Percentiles rank a stretch among this genome's conserved stretches.
phyloP scores from a whole-genome alignment of 176 grass and related monocot species.

The Avena atlantica region DNA sequence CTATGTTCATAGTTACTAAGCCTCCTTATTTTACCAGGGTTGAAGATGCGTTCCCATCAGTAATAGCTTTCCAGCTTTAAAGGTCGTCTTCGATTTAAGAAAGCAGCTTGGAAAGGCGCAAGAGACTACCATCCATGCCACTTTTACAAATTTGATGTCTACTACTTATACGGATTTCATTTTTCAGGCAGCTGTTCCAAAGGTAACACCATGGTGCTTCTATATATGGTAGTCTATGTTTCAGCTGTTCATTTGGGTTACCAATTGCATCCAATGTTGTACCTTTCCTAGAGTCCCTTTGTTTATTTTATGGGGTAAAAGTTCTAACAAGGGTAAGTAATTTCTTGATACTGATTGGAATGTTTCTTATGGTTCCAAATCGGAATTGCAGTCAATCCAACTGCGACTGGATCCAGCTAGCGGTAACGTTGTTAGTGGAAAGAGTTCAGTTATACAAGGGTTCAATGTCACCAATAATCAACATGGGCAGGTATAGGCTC shows the following conservation, averaged over 20 bases:
- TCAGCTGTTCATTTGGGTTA: too few relatives aligned
- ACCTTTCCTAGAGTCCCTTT: background rate
- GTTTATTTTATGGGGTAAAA: conserved; percentile 9
- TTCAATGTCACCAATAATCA: conserved; percentile 81
- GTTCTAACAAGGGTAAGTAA: conserved; percentile 9
- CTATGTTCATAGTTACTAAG: background rate
- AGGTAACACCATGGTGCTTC: conserved; percentile 54
- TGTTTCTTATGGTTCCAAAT: conserved; percentile 39
- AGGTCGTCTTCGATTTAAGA: conserved; percentile 75
- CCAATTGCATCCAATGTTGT: too few relatives aligned
- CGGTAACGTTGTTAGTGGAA: conserved; percentile 63
- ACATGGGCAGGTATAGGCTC: conserved; percentile 66
- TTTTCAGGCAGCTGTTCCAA: conserved; percentile 97
- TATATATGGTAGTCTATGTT: too few relatives aligned
- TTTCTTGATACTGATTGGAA: background rate
- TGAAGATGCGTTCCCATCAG: conserved; percentile 56
- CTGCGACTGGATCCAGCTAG: conserved; percentile 85
- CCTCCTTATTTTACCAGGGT: conserved; percentile 60
- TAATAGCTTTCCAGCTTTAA: conserved; percentile 87
- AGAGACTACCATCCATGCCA: conserved; percentile 73
- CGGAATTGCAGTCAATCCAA: conserved; percentile 68
- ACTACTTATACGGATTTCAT: conserved; percentile 76
- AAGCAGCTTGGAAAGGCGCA: conserved; percentile 74
- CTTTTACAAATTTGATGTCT: conserved; percentile 88
- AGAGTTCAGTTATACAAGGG: conserved; percentile 73